These are phyloP conservation scores for Cryptosporidium sp. DNA, from an alignment of 169 alveolate species.

Conservation along the genomic window DNA sequence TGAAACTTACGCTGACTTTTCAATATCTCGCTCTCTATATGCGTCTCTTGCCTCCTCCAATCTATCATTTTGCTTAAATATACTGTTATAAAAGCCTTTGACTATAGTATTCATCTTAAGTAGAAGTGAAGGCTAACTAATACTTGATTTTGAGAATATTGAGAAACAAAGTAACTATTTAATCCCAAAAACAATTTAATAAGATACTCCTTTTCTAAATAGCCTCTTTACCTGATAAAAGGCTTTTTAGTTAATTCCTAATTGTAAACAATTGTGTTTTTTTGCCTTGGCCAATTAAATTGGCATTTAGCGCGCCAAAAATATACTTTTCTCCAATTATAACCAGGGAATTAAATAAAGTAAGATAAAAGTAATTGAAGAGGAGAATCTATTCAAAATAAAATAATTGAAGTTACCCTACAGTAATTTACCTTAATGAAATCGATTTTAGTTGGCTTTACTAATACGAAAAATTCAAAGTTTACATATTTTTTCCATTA, in stretches of 20 bases:
- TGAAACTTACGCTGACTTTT: slow-evolving; percentile 68
- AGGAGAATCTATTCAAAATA: background rate
- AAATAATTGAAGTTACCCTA: background rate
- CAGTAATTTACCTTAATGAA: no score
- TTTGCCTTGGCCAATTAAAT: background rate
- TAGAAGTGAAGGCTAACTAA: background rate
- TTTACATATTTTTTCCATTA: slow-evolving; percentile 1
- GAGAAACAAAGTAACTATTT: background rate
- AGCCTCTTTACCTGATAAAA: no score
- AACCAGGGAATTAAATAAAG: background rate
- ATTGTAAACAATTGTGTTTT: background rate
- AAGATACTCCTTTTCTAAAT: background rate
- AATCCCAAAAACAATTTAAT: background rate
- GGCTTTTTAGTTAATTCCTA: background rate
- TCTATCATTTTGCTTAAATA: slow-evolving; percentile 13
- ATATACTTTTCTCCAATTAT: background rate
- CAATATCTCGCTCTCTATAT: slow-evolving; percentile 77
- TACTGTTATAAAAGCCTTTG: background rate
- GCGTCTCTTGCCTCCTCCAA: slow-evolving; percentile 78
- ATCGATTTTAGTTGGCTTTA: no score
- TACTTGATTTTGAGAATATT: background rate
- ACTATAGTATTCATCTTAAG: slow-evolving; percentile 42
- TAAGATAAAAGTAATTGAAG: no score
- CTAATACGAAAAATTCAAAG: background rate
- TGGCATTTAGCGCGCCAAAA: background rate